Base-by-base conservation (phyloP, 371 early-diverging fungal species). In the Mucor irregularis region DNA sequence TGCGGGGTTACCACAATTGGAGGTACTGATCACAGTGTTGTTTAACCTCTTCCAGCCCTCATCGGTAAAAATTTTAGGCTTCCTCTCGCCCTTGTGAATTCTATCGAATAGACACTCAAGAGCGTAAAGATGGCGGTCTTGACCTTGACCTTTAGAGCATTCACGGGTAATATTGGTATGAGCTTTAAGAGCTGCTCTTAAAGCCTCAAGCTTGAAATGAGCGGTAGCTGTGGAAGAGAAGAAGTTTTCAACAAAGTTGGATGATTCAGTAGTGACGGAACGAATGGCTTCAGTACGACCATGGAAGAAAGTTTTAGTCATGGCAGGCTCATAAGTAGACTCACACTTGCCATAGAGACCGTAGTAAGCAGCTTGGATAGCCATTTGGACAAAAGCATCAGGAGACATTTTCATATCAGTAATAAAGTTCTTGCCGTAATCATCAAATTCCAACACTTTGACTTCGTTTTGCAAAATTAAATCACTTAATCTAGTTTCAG, bases 221-320 rank as follows among this genome's bases (percentile, higher is more conserved):
- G 53, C 30, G 35, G 69, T 10, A 14, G 62, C 56, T 19, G 38
- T 62, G n/a, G 81, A 66, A 44, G 82, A 73, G 45, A 81, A 84
- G 84, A 88, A 93, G 31, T 82, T 80, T 49, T 83, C 74, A 49
- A 91, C 89, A 80, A 90, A 95, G 9, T 80, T 84, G 2, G 80
- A 82, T 28, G 86, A 83, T 53, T 85, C 86, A 4, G 69, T 69
- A 9, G 89, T 85, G 4, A 94, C 93, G 46, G 85, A 80, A 19
- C 94, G 86, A 73, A 93, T 86, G 7, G 95, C 90, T 71, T 95
- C 95, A 10, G 95, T 95, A 34, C 95, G 83, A 16, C 95, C 95
- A 62, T 84, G 90, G 19, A 84, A 80, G 55, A 85, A 94, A 31
- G 85, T 81, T 60, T 89, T 84, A 24, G 93, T 93, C 76, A 90